Percentiles rank a stretch among this genome's conserved stretches.
These are phyloP conservation scores for Thermothelomyces thermophilus DNA, from an alignment of 2,329 filamentous ascomycete species.

Conservation along the genomic window DNA sequence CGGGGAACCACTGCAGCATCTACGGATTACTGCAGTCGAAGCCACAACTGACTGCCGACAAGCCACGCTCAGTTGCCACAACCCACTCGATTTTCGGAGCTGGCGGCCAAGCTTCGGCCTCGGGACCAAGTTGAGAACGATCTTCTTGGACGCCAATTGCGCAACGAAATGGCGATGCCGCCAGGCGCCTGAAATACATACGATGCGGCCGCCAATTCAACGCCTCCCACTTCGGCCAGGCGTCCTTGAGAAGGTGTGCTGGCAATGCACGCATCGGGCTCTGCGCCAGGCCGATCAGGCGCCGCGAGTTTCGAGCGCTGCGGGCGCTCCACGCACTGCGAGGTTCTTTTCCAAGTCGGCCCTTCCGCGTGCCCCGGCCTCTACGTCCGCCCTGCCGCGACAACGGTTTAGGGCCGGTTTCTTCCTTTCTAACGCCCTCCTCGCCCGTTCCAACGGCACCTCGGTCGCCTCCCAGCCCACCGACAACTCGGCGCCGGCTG, in stretches of 20 bases:
- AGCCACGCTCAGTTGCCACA: slow-evolving; percentile 6
- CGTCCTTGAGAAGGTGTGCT: slow-evolving; percentile 22
- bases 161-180: slow-evolving; percentile 23
- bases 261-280: slow-evolving; percentile 25
- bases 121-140: not conserved
- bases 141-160: slow-evolving; percentile 15
- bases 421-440: slow-evolving; percentile 31
- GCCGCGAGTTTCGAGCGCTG: not conserved
- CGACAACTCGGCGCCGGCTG: not conserved
- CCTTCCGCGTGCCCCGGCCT: slow-evolving; percentile 17
- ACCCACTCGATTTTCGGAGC: not conserved
- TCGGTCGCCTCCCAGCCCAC: slow-evolving; percentile 9
- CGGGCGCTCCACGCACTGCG: not conserved
- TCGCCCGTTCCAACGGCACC: slow-evolving; percentile 27
- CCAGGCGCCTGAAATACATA: slow-evolving; percentile 21
- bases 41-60: too few species aligned
- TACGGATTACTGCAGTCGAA: too few species aligned
- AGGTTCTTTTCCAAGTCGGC: slow-evolving; percentile 24
- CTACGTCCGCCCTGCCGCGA: slow-evolving; percentile 14
- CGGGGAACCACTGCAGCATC: too few species aligned
- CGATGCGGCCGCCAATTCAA: slow-evolving; percentile 24
- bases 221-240: slow-evolving; percentile 17
- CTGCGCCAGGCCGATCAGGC: slow-evolving; percentile 10
- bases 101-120: not conserved
- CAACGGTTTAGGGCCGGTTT: slow-evolving; percentile 28